Percentiles rank a stretch among this genome's conserved stretches.
These are phyloP conservation scores for Macadamia integrifolia DNA, from an alignment of 164 flowering plant genomes.

Conservation along the genomic window DNA sequence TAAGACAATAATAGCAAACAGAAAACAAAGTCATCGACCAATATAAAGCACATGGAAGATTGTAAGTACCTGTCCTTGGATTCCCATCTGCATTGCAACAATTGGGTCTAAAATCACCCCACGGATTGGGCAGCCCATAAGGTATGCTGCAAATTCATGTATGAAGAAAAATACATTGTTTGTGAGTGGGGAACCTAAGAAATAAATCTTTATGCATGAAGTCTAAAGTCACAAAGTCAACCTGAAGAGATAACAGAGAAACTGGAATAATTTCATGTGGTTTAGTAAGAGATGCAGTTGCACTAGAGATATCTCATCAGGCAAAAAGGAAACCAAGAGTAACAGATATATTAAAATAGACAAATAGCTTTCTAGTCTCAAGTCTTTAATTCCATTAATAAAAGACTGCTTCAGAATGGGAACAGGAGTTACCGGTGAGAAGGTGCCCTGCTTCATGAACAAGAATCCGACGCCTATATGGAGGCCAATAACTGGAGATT, in stretches of 20 bases:
- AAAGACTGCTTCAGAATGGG: no score
- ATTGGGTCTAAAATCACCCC: conserved; percentile 94
- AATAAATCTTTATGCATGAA: not conserved
- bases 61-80: conserved; percentile 79
- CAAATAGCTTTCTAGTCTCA: no score
- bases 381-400: no score
- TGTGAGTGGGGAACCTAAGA: not conserved
- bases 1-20: no score
- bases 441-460: conserved; percentile 99
- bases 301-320: not conserved
- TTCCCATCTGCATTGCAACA: conserved; percentile 96
- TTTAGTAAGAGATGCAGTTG: not conserved
- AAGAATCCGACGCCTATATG: conserved; percentile 72
- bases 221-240: not conserved
- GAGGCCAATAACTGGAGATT: conserved; percentile 94
- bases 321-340: not conserved
- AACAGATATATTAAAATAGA: not conserved
- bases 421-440: conserved; percentile 47
- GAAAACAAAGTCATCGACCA: not conserved
- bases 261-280: not conserved
- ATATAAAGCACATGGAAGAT: not conserved
- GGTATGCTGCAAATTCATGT: conserved; percentile 62
- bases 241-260: not conserved
- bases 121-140: conserved; percentile 96
- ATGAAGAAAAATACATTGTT: not conserved